Evolutionary conservation across 2,329 filamentous ascomycete species (phyloP).

Genomic region (Rhynchosporium agropyri): DNA sequence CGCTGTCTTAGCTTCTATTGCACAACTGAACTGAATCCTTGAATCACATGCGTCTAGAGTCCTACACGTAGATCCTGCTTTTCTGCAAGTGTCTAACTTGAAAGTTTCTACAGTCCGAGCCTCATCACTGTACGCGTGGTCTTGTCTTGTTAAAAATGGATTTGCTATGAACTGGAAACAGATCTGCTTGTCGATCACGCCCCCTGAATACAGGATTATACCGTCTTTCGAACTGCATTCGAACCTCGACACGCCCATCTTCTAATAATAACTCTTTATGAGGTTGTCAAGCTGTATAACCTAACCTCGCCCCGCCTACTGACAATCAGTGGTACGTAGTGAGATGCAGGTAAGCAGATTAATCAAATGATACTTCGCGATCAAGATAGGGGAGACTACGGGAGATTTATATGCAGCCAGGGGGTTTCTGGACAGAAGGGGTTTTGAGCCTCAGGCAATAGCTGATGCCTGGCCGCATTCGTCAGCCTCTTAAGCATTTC

Average conservation of each 20-base stretch:
- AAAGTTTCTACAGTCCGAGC: constrained; percentile 10
- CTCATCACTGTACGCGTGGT: constrained; percentile 3
- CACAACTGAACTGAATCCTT: not conserved
- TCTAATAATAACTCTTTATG: not conserved
- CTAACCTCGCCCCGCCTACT: not conserved
- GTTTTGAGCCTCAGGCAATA: constrained; percentile 1
- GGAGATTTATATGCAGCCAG: not conserved
- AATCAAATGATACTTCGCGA: not conserved
- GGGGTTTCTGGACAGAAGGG: not conserved
- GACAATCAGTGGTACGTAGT: not conserved
- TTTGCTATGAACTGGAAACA: constrained; percentile 24
- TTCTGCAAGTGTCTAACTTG: not conserved
- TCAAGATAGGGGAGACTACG: not conserved
- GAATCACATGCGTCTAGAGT: no score
- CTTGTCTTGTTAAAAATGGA: constrained; percentile 20
- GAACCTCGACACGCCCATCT: not conserved
- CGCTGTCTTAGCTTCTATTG: not conserved
- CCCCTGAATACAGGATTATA: not conserved
- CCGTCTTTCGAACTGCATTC: not conserved
- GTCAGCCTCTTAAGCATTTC: not conserved
- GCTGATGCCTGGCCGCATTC: constrained; percentile 1
- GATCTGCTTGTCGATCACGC: constrained; percentile 17
- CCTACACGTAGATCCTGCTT: no score
- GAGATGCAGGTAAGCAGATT: not conserved
- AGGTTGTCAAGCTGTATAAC: not conserved